These are phyloP conservation scores for Bipolaris sorokiniana DNA, from an alignment of 2,329 filamentous ascomycete species.

Conservation along the genomic window DNA sequence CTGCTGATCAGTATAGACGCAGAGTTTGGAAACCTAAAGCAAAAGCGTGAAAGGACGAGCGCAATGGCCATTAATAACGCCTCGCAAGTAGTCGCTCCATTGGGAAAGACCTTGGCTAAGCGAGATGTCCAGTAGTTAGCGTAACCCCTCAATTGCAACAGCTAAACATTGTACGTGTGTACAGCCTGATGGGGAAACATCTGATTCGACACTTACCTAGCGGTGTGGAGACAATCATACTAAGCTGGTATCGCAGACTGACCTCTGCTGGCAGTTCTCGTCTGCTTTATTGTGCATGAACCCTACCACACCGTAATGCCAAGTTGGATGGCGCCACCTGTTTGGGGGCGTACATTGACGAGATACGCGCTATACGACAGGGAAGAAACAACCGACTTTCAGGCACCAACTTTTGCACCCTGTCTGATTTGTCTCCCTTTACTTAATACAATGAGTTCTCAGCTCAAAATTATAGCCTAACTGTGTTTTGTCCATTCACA, in stretches of 20 bases:
- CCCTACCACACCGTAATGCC: neutral
- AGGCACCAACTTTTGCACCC: neutral
- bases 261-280: neutral
- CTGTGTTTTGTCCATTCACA: neutral
- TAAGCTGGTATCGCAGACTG: neutral
- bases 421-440: neutral
- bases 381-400: neutral
- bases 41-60: neutral
- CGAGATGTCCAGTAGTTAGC: slow-evolving; percentile 14
- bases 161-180: neutral
- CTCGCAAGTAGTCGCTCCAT: slow-evolving; percentile 26
- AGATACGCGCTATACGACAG: neutral
- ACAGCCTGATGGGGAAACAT: neutral
- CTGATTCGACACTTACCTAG: neutral
- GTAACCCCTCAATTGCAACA: neutral
- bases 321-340: neutral
- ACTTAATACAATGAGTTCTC: neutral
- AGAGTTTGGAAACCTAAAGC: too few relatives aligned
- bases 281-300: neutral
- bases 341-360: neutral
- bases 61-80: neutral
- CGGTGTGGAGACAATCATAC: neutral
- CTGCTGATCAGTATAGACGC: neutral
- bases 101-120: slow-evolving; percentile 16
- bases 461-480: neutral